Evolutionary conservation across 148 eudicot species (phyloP).

Genomic region (Heliamphora exappendiculata): DNA sequence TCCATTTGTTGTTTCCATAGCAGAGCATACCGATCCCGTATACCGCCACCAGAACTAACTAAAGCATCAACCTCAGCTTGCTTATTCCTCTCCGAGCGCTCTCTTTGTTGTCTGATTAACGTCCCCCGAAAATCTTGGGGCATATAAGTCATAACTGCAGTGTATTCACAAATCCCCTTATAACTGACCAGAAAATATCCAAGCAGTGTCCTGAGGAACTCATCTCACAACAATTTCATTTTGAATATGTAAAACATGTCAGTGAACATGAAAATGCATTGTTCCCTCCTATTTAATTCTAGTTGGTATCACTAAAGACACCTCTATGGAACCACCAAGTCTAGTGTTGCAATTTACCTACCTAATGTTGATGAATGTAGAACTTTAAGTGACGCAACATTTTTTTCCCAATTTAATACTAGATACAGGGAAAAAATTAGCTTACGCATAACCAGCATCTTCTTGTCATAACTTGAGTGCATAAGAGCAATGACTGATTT

Average conservation of each 20-base stretch:
- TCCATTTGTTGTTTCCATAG: conserved; percentile 99
- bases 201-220: background rate
- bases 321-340: too few relatives aligned
- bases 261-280: background rate
- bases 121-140: conserved; percentile 97
- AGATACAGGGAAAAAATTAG: too few relatives aligned
- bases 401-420: too few relatives aligned
- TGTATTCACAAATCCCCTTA: conserved; percentile 6
- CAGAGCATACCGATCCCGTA: conserved; percentile 78
- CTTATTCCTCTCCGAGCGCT: conserved; percentile 90
- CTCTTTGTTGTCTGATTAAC: conserved; percentile 85
- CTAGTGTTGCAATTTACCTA: too few relatives aligned
- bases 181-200: background rate
- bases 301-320: too few relatives aligned
- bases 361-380: too few relatives aligned
- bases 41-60: conserved; percentile 75
- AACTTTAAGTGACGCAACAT: too few relatives aligned
- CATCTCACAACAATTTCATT: background rate
- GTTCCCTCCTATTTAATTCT: too few relatives aligned
- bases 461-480: too few relatives aligned
- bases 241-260: background rate
- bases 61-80: conserved; percentile 88
- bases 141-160: conserved; percentile 95
- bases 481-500: too few relatives aligned
- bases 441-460: too few relatives aligned